A percentile compares a stretch with the other conserved stretches of the same genome.
Evolutionary conservation across 352 stramenopile species (phyloP).

Genomic region (Phytopythium oedochilum): DNA sequence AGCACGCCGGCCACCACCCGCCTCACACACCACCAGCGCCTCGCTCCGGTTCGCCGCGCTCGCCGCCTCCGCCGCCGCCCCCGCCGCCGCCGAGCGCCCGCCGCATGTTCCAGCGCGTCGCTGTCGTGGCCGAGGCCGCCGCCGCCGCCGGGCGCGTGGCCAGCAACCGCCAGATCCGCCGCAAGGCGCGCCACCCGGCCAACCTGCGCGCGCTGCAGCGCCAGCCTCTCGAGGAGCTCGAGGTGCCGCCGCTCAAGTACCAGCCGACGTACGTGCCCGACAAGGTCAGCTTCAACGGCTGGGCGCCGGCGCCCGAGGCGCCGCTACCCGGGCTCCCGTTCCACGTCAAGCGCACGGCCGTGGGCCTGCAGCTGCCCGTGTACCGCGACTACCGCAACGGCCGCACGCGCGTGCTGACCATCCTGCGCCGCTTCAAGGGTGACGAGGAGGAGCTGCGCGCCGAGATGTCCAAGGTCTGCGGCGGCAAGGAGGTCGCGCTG

Average conservation of each 20-base stretch:
- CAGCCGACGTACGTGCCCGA: slow-evolving; percentile 74
- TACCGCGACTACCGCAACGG: slow-evolving; percentile 86
- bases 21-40: neutral
- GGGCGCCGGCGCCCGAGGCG: slow-evolving; percentile 66
- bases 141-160: slow-evolving; percentile 59
- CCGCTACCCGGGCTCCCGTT: slow-evolving; percentile 66
- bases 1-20: no score
- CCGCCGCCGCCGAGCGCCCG: slow-evolving; percentile 16
- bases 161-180: slow-evolving; percentile 84
- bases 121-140: slow-evolving; percentile 30
- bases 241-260: slow-evolving; percentile 76
- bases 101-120: slow-evolving; percentile 60
- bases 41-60: neutral
- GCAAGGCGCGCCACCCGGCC: slow-evolving; percentile 73
- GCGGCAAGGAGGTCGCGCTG: slow-evolving; percentile 63
- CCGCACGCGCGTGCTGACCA: slow-evolving; percentile 83
- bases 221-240: slow-evolving; percentile 41
- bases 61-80: neutral
- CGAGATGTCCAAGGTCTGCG: slow-evolving; percentile 85
- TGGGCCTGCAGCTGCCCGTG: slow-evolving; percentile 77
- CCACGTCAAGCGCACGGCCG: slow-evolving; percentile 74
- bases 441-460: slow-evolving; percentile 69
- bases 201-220: slow-evolving; percentile 64
- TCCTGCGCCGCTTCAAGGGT: slow-evolving; percentile 76
- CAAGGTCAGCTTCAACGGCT: slow-evolving; percentile 88